Evolutionary conservation across 192 early-diverging fungal genomes (phyloP), one percentile per base, ranked within the genome.

Genomic region (Thoreauomyces humboldtii): DNA sequence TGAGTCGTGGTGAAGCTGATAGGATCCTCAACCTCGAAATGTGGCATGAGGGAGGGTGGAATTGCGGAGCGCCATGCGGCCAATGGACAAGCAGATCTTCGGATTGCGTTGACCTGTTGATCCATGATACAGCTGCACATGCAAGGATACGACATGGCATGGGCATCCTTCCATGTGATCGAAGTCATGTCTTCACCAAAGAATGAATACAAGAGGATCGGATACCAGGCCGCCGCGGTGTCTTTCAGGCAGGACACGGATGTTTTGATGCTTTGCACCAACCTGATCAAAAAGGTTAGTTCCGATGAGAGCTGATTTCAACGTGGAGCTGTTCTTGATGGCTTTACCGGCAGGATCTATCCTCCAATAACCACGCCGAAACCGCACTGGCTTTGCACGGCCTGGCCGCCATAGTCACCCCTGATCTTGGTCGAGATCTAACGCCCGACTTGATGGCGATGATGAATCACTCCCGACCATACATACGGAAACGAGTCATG

Each of bases 81-180:
- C n/a, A n/a, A n/a, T n/a, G n/a, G n/a, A n/a, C n/a, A n/a, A n/a
- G n/a, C n/a, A n/a, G n/a, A n/a, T n/a, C n/a, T n/a, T n/a, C n/a
- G n/a, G n/a, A n/a, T n/a, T n/a, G n/a, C n/a, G n/a, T n/a, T n/a
- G n/a, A n/a, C 32, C n/a, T 41, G 38, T 41, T 41, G 11, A 41
- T 41, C 11, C 38, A 27, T 3, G n/a, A 12, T 61, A 1, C 79
- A 95, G 82, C 84, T 99, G 37, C 92, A 96, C 81, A 97, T 95
- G 92, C 82, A 94, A 22, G 96, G 97, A 7, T 99, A 95, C 72
- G 93, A 95, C 73, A 94, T 95, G 90, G 86, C 86, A 21, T 99
- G 95, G 94, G 94, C 94, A 0, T 88, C 88, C 2, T 99, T 99
- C 69, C 91, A 96, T 74, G 86, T 97, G 0, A 87, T 99, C 29